phyloP scores from a whole-genome alignment of 1,284 basidiomycete genomes.

The Sanguinoderma infundibulare region DNA sequence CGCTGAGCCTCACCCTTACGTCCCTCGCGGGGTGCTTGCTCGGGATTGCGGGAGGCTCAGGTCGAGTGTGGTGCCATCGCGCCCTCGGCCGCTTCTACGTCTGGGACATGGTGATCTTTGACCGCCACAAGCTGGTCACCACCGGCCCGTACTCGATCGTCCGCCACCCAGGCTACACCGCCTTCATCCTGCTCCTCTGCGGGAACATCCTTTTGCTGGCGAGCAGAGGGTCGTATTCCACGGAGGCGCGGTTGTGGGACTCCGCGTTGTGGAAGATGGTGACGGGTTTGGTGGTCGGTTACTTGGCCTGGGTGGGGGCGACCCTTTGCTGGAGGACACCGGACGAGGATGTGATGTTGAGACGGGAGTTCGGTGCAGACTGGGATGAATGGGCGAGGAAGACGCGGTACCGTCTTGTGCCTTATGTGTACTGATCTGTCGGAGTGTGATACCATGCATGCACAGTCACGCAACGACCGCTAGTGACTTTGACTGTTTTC shows the following conservation, averaged over 20 bases:
- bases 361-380: conserved; percentile 16
- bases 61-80: conserved; percentile 13
- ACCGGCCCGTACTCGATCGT: conserved; percentile 21
- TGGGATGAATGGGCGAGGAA: conserved; percentile 27
- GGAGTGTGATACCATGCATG: no score
- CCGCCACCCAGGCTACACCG: conserved; percentile 24
- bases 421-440: conserved; percentile 2
- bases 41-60: not conserved
- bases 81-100: conserved; percentile 17
- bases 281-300: not conserved
- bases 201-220: conserved; percentile 5
- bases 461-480: no score
- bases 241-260: not conserved
- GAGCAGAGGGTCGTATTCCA: conserved; percentile 1
- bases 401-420: conserved; percentile 21
- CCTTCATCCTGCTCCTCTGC: not conserved
- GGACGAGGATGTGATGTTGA: conserved; percentile 16
- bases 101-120: conserved; percentile 14
- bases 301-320: not conserved
- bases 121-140: conserved; percentile 21
- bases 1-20: not conserved
- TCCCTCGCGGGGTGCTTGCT: not conserved
- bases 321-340: not conserved
- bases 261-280: not conserved
- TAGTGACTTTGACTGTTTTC: no score